Evolutionary conservation across 805 yeast genomes (phyloP), one percentile per base, ranked within the genome.

Genomic region (Candida tallmaniae): DNA sequence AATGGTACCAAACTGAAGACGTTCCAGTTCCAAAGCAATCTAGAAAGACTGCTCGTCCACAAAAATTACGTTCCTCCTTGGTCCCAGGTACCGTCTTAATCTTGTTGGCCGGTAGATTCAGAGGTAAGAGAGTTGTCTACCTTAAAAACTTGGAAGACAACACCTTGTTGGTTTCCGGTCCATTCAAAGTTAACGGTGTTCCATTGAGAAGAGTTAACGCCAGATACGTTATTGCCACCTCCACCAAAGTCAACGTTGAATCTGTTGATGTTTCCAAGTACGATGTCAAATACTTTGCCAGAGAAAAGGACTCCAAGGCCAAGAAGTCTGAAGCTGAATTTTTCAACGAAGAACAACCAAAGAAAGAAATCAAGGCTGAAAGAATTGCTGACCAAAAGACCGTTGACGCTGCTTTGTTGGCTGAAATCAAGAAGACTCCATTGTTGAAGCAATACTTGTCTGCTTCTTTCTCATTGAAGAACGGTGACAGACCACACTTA

Each of bases 41-140:
- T 65, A 86, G 96, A 83, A 86, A 88, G 83, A 65, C 89, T 58
- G 75, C 76, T 60, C 86, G 88, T 68, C 94, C 97, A 63, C 93
- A 87, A 73, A 84, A 84, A 73, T 79, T 93, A 71, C 88, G 97
- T 73, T 78, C 95, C 61, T 83, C 96, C 48, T 77, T 90, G 62
- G 94, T 84, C 54, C 97, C 97, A 72, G 98, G 98, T 70, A 84
- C 97, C 63, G 97, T 90, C 55, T 78, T 93, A 68, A 90, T 90
- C 71, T 75, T 90, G 69, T 80, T 90, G 67, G 97, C 97, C 61
- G 98, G 98, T 68, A 87, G 96, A 74, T 90, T 88, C 95, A 86
- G 98, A 75, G 98, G 98, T 71, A 93, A 90, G 86, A 89, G 97
- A 77, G 98, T 93, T 59, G 97, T 90, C 51, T 84, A 83, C 83